Evolutionary conservation across 1,284 basidiomycete species (phyloP).

Genomic region (Boletus hoseneyae): DNA sequence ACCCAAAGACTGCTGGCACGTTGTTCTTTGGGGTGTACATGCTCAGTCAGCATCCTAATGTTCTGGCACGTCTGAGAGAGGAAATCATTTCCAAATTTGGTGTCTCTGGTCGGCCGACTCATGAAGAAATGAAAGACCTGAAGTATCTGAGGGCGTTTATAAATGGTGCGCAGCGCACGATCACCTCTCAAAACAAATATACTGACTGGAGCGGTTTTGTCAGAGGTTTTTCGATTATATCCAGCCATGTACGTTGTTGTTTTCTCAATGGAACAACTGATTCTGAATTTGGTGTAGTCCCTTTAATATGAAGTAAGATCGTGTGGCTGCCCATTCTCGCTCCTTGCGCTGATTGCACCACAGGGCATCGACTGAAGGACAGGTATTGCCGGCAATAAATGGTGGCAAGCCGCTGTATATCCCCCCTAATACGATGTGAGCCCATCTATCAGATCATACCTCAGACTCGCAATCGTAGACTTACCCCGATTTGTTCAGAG

Average conservation of each 20-base stretch:
- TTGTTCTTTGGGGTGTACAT: constrained; percentile 35
- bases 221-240: constrained; percentile 43
- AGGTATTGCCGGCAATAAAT: constrained; percentile 19
- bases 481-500: not conserved
- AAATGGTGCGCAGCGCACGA: constrained; percentile 41
- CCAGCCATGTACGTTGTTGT: constrained; percentile 35
- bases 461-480: not conserved
- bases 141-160: constrained; percentile 57
- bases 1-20: no score
- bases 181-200: not conserved
- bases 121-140: constrained; percentile 29
- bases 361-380: constrained; percentile 31
- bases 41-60: constrained; percentile 16
- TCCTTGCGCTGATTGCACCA: not conserved
- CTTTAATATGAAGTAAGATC: constrained; percentile 41
- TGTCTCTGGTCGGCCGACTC: constrained; percentile 31
- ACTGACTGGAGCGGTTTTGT: constrained; percentile 1
- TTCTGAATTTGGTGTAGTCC: constrained; percentile 36
- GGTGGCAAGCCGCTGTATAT: constrained; percentile 25
- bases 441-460: not conserved
- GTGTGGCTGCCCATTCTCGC: not conserved
- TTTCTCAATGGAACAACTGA: not conserved
- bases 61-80: constrained; percentile 44
- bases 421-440: constrained; percentile 21
- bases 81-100: constrained; percentile 47